Evolutionary conservation across 345 rosid species (phyloP), one percentile per base, ranked within the genome.

Genomic region (Salix exigua): DNA sequence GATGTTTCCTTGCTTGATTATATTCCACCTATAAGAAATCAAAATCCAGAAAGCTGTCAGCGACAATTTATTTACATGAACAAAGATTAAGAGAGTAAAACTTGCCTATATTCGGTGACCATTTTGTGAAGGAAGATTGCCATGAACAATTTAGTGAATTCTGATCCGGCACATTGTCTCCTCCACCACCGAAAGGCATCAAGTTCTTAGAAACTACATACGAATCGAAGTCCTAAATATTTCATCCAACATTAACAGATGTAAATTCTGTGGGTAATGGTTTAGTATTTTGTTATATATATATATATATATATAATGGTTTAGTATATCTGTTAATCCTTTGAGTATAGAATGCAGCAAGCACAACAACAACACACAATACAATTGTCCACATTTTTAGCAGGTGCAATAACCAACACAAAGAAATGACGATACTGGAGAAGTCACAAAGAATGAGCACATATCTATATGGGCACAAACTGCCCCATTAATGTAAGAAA

Each of bases 141-240:
- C 62, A 74, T 6, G 13, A 82, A 42, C 18, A 74, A 64, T 74
- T 76, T 75, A 1, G 65, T 21, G 26, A 55, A 82, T 26, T 79
- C 87, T 9, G 83, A 79, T 7, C 87, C 83, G 5, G 78, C 83
- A 25, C 82, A 77, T 35, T 77, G 85, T 28, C 72, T 82, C 42
- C 60, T n/a, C n/a, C n/a, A n/a, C n/a, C n/a, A n/a, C n/a, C n/a
- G n/a, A n/a, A n/a, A n/a, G n/a, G n/a, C n/a, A n/a, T n/a, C n/a
- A n/a, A n/a, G n/a, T n/a, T n/a, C n/a, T n/a, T n/a, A n/a, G n/a
- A n/a, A n/a, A n/a, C n/a, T n/a, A n/a, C n/a, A n/a, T n/a, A n/a
- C n/a, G n/a, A n/a, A n/a, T n/a, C n/a, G n/a, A n/a, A n/a, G n/a
- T n/a, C n/a, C n/a, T n/a, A n/a, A n/a, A n/a, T n/a, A n/a, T n/a